Conservation (phyloP, 768 basidiomycete species). For the Suillus cothurnatus region DNA sequence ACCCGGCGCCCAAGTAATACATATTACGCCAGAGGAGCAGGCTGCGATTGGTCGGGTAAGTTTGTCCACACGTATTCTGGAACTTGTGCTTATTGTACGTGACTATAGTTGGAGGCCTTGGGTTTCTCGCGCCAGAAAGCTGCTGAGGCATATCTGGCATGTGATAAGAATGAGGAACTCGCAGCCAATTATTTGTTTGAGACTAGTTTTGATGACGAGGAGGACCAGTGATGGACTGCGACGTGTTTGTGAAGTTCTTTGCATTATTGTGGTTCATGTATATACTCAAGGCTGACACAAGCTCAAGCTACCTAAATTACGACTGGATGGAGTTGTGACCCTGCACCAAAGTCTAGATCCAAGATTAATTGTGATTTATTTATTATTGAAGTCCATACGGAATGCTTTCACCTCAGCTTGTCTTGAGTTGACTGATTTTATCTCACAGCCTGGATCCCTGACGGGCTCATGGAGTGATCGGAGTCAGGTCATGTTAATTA, state of each 20-base stretch:
- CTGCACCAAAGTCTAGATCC: neutral
- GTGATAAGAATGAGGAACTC: conserved; percentile 95
- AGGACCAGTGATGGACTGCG: conserved; percentile 6
- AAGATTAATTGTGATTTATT: neutral
- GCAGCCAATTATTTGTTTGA: conserved; percentile 96
- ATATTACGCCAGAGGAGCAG: conserved; percentile 84
- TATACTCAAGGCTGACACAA: conserved; percentile 1
- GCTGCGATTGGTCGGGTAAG: conserved; percentile 89
- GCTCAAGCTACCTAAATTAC: conserved; percentile 1
- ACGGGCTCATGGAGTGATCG: neutral
- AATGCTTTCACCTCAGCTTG: neutral
- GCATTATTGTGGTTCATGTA: conserved; percentile 10
- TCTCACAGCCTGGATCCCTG: neutral
- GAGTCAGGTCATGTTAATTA: neutral
- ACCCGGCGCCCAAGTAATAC: conserved; percentile 64
- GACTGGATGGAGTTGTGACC: neutral
- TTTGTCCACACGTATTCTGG: conserved; percentile 12
- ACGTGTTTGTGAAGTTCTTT: conserved; percentile 3
- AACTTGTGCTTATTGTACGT: conserved; percentile 4
- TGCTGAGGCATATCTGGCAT: conserved; percentile 91
- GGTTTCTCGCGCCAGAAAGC: conserved; percentile 84
- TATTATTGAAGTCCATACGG: neutral
- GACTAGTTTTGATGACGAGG: conserved; percentile 52
- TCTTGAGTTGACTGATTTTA: neutral
- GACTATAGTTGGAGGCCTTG: conserved; percentile 71